Base-by-base conservation (phyloP, 352 stramenopile genomes). In the Phytopythium vexans region DNA sequence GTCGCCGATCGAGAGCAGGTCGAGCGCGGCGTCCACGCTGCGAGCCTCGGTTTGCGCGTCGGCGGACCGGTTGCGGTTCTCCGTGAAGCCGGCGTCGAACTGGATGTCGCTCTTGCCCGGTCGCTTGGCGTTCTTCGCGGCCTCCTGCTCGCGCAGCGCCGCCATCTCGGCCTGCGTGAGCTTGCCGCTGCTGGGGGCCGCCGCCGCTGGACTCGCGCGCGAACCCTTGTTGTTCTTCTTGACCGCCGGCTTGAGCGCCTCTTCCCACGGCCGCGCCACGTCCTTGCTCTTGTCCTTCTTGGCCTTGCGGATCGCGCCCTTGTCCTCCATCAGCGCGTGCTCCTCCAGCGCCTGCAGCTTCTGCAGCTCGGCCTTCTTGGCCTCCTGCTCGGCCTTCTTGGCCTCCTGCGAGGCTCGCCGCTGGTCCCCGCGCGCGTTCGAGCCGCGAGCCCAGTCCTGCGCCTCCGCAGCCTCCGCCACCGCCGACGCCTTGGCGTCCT, bases 151-250 rank as follows among this genome's bases (percentile, higher is more conserved):
- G 41, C 73, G 69, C 43, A 74, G 62, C 3, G 61, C 76, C 14
- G 54, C 44, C 57, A 84, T 78, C 57, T 83, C 72, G 15, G 60
- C 71, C 53, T 80, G 71, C 31, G 78, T 86, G 16, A 86, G 53
- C 70, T 89, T 88, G 32, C 60, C 64, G 41, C 49, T 60, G 33
- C 9, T 43, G 1, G 68, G 43, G 6, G 66, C 14, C 6, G 65
- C 53, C 21, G 66, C 53, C 8, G 81, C 12, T 11, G 64, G 40
- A 12, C 71, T 69, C 15, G 68, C 64, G 32, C 68, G 61, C 41
- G 65, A 75, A 15, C 81, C 77, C 16, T 76, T 72, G 63, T 79
- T 88, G 67, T 41, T 89, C 69, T 88, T 91, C 65, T 91, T 89
- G 48, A 21, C 64, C 2, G 61, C 54, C 0, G 81, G 73, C 49